Percentiles rank a stretch among this genome's conserved stretches.
Evolutionary conservation across 805 yeast species (phyloP).

Genomic region (Wickerhamiella vanderwaltii): DNA sequence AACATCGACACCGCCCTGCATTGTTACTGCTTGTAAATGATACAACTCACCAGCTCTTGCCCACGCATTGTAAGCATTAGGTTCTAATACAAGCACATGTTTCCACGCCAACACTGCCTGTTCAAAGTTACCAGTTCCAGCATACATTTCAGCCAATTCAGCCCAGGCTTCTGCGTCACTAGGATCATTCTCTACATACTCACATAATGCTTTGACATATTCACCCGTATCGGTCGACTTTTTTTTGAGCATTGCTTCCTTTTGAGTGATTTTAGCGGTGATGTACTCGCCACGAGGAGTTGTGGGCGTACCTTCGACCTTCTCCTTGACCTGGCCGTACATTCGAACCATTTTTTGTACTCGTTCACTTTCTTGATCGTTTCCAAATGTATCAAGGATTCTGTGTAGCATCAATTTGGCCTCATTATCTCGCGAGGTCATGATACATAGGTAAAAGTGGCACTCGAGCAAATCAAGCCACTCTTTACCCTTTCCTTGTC

Average conservation of each 20-base stretch:
- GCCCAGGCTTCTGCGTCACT: slow-evolving; percentile 68
- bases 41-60: slow-evolving; percentile 48
- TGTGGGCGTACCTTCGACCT: slow-evolving; percentile 39
- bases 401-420: slow-evolving; percentile 57
- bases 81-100: slow-evolving; percentile 57
- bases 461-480: slow-evolving; percentile 53
- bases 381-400: slow-evolving; percentile 54
- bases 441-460: slow-evolving; percentile 52
- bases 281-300: slow-evolving; percentile 25
- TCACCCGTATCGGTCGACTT: slow-evolving; percentile 25
- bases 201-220: slow-evolving; percentile 44
- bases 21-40: slow-evolving; percentile 18
- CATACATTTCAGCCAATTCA: slow-evolving; percentile 60
- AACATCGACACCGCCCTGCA: slow-evolving; percentile 15
- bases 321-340: slow-evolving; percentile 32
- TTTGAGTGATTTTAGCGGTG: slow-evolving; percentile 9
- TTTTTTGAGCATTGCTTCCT: slow-evolving; percentile 4
- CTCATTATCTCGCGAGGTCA: slow-evolving; percentile 52
- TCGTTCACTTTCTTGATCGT: slow-evolving; percentile 36
- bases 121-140: slow-evolving; percentile 45
- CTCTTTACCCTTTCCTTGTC: slow-evolving; percentile 28
- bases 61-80: slow-evolving; percentile 56
- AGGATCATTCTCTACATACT: slow-evolving; percentile 52
- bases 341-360: slow-evolving; percentile 23
- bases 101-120: slow-evolving; percentile 55